Base-by-base conservation (phyloP, 345 rosid species). In the Eucalyptus victrix region DNA sequence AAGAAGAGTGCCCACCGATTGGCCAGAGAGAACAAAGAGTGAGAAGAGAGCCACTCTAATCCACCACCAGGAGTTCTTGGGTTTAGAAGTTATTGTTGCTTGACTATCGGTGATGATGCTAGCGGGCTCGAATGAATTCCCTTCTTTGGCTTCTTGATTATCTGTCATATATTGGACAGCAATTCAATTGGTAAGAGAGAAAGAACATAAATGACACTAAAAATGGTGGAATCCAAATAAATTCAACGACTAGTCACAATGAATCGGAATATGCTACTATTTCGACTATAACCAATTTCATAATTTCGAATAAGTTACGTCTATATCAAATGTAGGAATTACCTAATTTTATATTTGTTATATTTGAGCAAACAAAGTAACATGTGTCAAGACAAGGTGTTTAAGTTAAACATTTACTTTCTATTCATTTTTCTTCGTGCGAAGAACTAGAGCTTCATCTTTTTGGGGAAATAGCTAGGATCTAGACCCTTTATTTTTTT, bases 11-110 rank as follows among this genome's bases (percentile, higher is more conserved):
- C 93, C 92, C 32, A 87, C 89, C 21, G 93, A 54, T 88, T 92
- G 94, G 81, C 95, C 92, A 2, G 88, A 49, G 49, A 94, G 91
- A 7, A 93, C 87, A 23, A 89, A 87, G 51, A 88, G 23, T n/a
- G 90, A n/a, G 54, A 91, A 94, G 18, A 91, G 19, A 49, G 92
- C 89, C 30, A 94, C 87, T n/a, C 90, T 86, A 54, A 94, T 16
- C 96, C 95, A 93, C 89, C 90, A 88, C 86, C 45, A 90, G 47
- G 86, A 90, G 50, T 30, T 90, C 76, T 18, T 58, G 56, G 24
- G 90, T 80, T 37, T 87, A 30, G 28, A 65, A 53, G 45, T 53
- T 28, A 86, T 28, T 80, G 92, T 14, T 45, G 54, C 87, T 86
- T 42, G 37, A 47, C 45, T 44, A 44, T 34, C 8, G 21, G n/a